Evolutionary conservation across 768 basidiomycete species (phyloP).

Genomic region (Rhodosporidiobolus odoratus): DNA sequence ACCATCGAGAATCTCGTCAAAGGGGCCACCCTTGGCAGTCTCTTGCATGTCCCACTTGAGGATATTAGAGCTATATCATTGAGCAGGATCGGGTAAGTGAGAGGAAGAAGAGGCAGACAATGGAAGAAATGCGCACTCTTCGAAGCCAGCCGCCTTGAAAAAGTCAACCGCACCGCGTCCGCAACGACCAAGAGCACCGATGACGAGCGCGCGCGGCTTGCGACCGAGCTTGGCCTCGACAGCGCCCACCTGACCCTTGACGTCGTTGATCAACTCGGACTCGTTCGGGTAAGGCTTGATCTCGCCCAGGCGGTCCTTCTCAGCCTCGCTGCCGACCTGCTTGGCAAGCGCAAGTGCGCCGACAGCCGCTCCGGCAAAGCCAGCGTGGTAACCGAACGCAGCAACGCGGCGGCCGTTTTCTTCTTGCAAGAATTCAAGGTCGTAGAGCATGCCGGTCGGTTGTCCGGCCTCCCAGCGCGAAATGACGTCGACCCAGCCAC

Average conservation of each 20-base stretch:
- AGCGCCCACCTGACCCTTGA: constrained; percentile 62
- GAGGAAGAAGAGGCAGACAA: neutral
- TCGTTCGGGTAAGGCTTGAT: constrained; percentile 82
- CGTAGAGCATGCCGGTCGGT: constrained; percentile 69
- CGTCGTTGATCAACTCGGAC: constrained; percentile 67
- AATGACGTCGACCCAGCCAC: constrained; percentile 81
- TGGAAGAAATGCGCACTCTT: constrained; percentile 61
- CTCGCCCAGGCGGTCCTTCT: constrained; percentile 55
- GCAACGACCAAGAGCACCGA: constrained; percentile 91
- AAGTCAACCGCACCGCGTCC: constrained; percentile 91
- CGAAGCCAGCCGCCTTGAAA: constrained; percentile 90
- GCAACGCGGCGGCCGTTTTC: constrained; percentile 80
- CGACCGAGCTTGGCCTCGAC: constrained; percentile 56
- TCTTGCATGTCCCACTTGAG: constrained; percentile 97
- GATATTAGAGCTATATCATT: constrained; percentile 91
- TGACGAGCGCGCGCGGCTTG: constrained; percentile 75
- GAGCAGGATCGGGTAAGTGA: constrained; percentile 3
- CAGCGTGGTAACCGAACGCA: constrained; percentile 96
- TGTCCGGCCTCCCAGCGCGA: constrained; percentile 75
- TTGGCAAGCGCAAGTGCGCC: constrained; percentile 67
- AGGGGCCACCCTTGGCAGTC: constrained; percentile 94
- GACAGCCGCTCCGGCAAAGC: constrained; percentile 90
- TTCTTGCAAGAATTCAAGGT: constrained; percentile 91
- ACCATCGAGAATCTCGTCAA: constrained; percentile 81
- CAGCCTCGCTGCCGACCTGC: constrained; percentile 54